Base-by-base conservation (phyloP, 2,329 filamentous ascomycete species). In the Sphaerulina populicola region DNA sequence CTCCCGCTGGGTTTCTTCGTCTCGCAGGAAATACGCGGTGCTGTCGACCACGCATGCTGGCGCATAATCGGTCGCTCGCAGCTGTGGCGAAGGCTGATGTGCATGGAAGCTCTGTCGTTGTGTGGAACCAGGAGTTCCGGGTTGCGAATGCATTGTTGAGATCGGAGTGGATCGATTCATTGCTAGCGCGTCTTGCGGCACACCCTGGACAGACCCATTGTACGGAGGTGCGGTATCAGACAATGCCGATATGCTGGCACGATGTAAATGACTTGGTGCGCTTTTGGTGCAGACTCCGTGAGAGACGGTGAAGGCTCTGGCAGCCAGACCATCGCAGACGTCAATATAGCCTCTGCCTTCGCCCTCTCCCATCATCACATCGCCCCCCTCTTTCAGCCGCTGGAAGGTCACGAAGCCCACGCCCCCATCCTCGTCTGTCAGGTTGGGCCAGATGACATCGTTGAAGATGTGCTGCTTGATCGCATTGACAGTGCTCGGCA, bases 401-500 rank as follows among this genome's bases (percentile, higher is more conserved):
- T 89, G 83, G 61, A 94, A 97, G 0, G 88, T 95, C 31, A 98
- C 82, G 27, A 98, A 77, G 0, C 93, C 93, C 3, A 90, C 90
- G 21, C 93, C 93, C 31, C 90, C 89, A 66, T 95, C 93, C 70
- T 98, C 93, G 64, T 98, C 91, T 0, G 88, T 94, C 36, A 98
- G 72, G 60, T 98, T 98, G 0, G 93, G 93, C 93, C 93, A 98
- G 48, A 97, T 94, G 52, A 95, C 74, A 64, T 96, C 94, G 70
- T 98, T 98, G 74, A 98, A 98, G 53, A 98, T 88, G 69, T 98
- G 90, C 0, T 77, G 82, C 67, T 95, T 97, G 69, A 98, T 83
- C 0, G 91, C 90, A 41, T 88, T 78, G 46, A 98, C 90, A n/a
- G 91, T 94, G 27, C 82, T 84, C 0, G 90, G 88, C 3, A 97